These are phyloP conservation scores for Peronospora destructor DNA, from an alignment of 352 stramenopile species.

Conservation along the genomic window DNA sequence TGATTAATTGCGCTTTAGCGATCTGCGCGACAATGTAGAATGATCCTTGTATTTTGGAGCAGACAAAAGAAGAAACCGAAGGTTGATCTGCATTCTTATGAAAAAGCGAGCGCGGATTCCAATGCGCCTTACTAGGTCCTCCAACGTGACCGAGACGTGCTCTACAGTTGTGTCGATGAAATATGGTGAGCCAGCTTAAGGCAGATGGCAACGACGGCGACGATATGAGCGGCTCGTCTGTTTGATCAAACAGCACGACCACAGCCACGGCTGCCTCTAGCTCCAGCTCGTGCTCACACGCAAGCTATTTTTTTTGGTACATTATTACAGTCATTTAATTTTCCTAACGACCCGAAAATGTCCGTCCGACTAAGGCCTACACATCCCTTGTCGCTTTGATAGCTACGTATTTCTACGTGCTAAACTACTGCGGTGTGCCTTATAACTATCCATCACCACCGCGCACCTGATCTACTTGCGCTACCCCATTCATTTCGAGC, in stretches of 20 bases:
- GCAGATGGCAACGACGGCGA: slow-evolving; percentile 55
- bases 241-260: slow-evolving; percentile 29
- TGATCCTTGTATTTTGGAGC: slow-evolving; percentile 41
- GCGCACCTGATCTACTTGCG: no score
- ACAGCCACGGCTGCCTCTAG: slow-evolving; percentile 12
- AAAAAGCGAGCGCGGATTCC: slow-evolving; percentile 34
- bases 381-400: no score
- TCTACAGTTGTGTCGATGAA: slow-evolving; percentile 67
- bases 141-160: slow-evolving; percentile 55
- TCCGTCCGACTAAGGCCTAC: no score
- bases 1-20: slow-evolving; percentile 1
- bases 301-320: no score
- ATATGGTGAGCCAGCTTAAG: slow-evolving; percentile 58
- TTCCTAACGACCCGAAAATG: no score
- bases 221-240: slow-evolving; percentile 45
- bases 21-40: slow-evolving; percentile 30
- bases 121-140: slow-evolving; percentile 12
- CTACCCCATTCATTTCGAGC: no score
- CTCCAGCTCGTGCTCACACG: slow-evolving; percentile 53
- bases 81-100: slow-evolving; percentile 12
- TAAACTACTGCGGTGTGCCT: no score
- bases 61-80: slow-evolving; percentile 51
- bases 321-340: no score
- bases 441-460: no score
- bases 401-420: no score